Conservation (phyloP, 768 basidiomycete species). For the Mycena galopus region DNA sequence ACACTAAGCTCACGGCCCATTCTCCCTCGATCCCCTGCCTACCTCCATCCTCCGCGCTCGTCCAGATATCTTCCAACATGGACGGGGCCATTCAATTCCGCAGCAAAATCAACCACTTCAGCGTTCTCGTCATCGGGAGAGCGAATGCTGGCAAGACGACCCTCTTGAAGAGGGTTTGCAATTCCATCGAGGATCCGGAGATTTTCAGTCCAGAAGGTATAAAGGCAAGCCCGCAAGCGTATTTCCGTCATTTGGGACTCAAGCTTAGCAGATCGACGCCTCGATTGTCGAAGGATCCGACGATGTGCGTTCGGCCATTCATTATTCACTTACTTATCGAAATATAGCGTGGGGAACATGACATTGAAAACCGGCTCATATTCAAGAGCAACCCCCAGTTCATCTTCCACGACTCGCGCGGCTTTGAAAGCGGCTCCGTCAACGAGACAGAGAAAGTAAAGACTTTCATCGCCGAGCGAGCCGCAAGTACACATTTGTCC, state of each 20-base stretch:
- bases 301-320: too few relatives aligned
- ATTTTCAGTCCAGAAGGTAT: neutral
- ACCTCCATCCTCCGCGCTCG: too few relatives aligned
- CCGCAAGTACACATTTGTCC: neutral
- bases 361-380: neutral
- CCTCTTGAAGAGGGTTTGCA: neutral
- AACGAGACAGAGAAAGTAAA: neutral
- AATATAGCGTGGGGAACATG: neutral
- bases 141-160: constrained; percentile 2
- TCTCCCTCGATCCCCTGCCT: too few relatives aligned
- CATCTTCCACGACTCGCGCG: constrained; percentile 2
- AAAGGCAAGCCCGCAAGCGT: too few relatives aligned
- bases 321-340: neutral
- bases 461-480: neutral
- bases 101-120: too few relatives aligned
- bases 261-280: neutral
- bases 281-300: neutral
- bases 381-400: constrained; percentile 1
- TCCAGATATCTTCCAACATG: too few relatives aligned
- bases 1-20: too few relatives aligned
- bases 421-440: constrained; percentile 11
- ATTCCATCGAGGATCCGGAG: constrained; percentile 6
- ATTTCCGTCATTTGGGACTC: neutral
- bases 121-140: too few relatives aligned
- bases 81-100: too few relatives aligned